Evolutionary conservation across 192 early-diverging fungal species (phyloP), one percentile per base, ranked within the genome.

Genomic region (Rhizoclosmatium sp.): DNA sequence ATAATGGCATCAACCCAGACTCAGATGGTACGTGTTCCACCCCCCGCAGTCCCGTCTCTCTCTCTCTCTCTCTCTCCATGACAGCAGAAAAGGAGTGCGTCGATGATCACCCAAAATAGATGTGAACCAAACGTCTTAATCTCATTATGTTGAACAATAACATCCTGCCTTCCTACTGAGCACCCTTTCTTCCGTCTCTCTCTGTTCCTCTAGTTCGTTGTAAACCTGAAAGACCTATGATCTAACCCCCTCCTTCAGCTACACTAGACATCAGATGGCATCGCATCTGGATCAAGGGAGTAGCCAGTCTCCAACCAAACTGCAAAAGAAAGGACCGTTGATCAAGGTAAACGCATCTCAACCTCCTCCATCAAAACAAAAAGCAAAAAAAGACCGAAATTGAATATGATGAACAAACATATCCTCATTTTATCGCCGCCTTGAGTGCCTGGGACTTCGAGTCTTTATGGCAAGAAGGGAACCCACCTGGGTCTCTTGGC

Each of bases 161-260:
- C 67, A 69, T 69, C 67, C 61, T 69, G 67, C 67, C 67, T 69
- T 69, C 67, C 67, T 69, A 45, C 67, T 69, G 67, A 69, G 67
- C 67, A 23, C 67, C 67, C 67, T 16, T 12, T 54, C 51, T 54
- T 12, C 51, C 51, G 5, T 12, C 51, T 12, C 51, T 54, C 51
- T 12, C 16, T 54, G 51, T 12, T 1, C 51, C 16, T 7, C 51
- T 54, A 12, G 51, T 31, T 31, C 31, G 0, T 31, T 31, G 31
- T 31, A 31, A 31, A 31, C 31, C 31, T 31, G 31, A 31, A 31
- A 54, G 9, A 54, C 51, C 5, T 54, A 54, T 54, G 16, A 12
- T 54, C 9, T 12, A 7, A 54, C 16, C 5, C 16, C 16, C 1
- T 54, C 51, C 16, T 54, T 54, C 51, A 54, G 51, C 9, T 54